These are phyloP conservation scores for Eragrostis tef DNA, from an alignment of 202 grass and related monocot species.

Conservation along the genomic window DNA sequence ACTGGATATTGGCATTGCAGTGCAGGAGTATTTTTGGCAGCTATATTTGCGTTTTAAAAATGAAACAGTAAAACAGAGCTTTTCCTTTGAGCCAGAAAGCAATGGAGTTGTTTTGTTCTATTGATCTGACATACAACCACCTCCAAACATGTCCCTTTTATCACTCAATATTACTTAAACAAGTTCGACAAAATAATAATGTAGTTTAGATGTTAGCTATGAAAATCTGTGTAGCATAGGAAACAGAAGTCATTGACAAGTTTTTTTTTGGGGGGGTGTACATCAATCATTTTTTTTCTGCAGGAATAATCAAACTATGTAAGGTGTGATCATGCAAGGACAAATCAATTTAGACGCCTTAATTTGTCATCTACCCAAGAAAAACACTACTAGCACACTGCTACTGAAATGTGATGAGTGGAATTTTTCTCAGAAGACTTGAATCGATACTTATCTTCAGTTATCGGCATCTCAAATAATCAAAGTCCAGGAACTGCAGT, in stretches of 20 bases:
- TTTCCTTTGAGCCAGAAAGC: conserved; percentile 23
- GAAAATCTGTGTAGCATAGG: conserved; percentile 3
- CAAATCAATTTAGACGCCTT: conserved; percentile 10
- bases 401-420: conserved; percentile 19
- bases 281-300: background rate
- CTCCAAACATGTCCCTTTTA: conserved; percentile 8
- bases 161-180: background rate
- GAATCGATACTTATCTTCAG: conserved; percentile 13
- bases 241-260: conserved; percentile 2
- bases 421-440: conserved; percentile 8
- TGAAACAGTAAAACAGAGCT: background rate
- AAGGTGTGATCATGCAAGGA: conserved; percentile 18
- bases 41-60: background rate
- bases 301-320: conserved; percentile 2
- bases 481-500: conserved; percentile 28
- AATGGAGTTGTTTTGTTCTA: conserved; percentile 7
- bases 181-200: background rate
- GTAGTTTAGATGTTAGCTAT: background rate
- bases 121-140: conserved; percentile 23
- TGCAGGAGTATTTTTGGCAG: background rate
- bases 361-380: conserved; percentile 42
- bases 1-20: no score
- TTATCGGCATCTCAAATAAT: conserved; percentile 45
- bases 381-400: conserved; percentile 33
- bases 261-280: background rate